Base-by-base conservation (phyloP, 163 green algal genomes). In the Botryococcus braunii region DNA sequence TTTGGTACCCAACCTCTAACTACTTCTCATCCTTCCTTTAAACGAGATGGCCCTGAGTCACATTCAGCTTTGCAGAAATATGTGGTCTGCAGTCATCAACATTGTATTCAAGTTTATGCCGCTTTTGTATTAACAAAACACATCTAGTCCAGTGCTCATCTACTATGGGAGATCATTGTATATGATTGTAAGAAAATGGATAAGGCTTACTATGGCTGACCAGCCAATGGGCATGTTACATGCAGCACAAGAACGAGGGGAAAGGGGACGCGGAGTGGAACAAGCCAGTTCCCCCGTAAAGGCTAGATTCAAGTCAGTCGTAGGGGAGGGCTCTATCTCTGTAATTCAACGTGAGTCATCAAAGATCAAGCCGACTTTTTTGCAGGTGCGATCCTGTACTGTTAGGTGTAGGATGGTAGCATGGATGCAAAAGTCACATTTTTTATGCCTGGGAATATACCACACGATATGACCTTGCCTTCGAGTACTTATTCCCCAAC, bases 351-450 rank as follows among this genome's bases (percentile, higher is more conserved):
- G 17, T 8, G 11, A 60, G 50, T 13, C 50, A 25, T 60, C 50
- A 25, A 27, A 60, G 6, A 25, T 60, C 50, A 60, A 60, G 50
- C 50, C 50, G n/a, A 60, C 50, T 6, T 60, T 60, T 25, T 25
- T 60, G 11, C 50, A 60, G 50, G 50, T 60, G 50, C 11, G 50
- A 6, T 9, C n/a, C 43, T n/a, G n/a, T n/a, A n/a, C n/a, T n/a
- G n/a, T n/a, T n/a, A n/a, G n/a, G n/a, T n/a, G n/a, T n/a, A n/a
- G n/a, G n/a, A n/a, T n/a, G n/a, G n/a, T n/a, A n/a, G n/a, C n/a
- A n/a, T n/a, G n/a, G n/a, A n/a, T n/a, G n/a, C n/a, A n/a, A n/a
- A n/a, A n/a, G n/a, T n/a, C n/a, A n/a, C n/a, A n/a, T n/a, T n/a
- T n/a, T n/a, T n/a, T n/a, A n/a, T n/a, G n/a, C 13, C 43, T 52